Percentiles rank a stretch among this genome's conserved stretches.
phyloP scores from a whole-genome alignment of 2,329 filamentous ascomycete species.

The Dactylella cylindrospora region DNA sequence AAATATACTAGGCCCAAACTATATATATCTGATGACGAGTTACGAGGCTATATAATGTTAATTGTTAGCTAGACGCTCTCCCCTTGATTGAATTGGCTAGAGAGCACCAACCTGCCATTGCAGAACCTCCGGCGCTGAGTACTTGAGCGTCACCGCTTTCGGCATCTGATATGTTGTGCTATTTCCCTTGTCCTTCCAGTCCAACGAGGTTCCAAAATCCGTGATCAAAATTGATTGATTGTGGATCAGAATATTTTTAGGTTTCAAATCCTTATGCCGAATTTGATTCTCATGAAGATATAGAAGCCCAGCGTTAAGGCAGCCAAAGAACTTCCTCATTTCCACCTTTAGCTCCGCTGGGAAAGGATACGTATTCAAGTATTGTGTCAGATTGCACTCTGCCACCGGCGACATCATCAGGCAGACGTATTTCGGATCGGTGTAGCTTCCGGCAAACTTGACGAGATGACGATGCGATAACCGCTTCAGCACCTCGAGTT shows the following conservation, averaged over 20 bases:
- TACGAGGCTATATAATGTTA: slow-evolving; percentile 12
- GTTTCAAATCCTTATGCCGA: slow-evolving; percentile 51
- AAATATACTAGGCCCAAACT: slow-evolving; percentile 18
- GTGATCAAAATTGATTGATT: slow-evolving; percentile 46
- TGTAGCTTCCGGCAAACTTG: slow-evolving; percentile 50
- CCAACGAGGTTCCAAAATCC: slow-evolving; percentile 49
- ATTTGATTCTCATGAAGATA: slow-evolving; percentile 48
- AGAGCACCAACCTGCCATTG: too few relatives aligned
- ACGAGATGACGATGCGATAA: slow-evolving; percentile 50
- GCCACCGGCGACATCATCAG: slow-evolving; percentile 50
- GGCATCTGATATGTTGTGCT: slow-evolving; percentile 34
- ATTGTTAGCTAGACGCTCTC: too few relatives aligned
- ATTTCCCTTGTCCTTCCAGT: slow-evolving; percentile 31
- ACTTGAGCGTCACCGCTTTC: slow-evolving; percentile 5
- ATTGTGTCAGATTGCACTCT: slow-evolving; percentile 45
- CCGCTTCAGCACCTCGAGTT: slow-evolving; percentile 49
- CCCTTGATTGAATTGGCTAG: too few relatives aligned
- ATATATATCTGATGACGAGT: slow-evolving; percentile 12
- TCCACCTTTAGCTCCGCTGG: slow-evolving; percentile 4
- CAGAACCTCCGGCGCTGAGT: slow-evolving; percentile 14
- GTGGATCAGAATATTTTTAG: slow-evolving; percentile 49
- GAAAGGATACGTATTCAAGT: slow-evolving; percentile 21
- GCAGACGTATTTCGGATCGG: slow-evolving; percentile 49
- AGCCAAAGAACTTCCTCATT: slow-evolving; percentile 49
- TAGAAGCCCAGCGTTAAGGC: slow-evolving; percentile 47